Evolutionary conservation across 345 rosid species (phyloP).

Genomic region (Firmiana major): DNA sequence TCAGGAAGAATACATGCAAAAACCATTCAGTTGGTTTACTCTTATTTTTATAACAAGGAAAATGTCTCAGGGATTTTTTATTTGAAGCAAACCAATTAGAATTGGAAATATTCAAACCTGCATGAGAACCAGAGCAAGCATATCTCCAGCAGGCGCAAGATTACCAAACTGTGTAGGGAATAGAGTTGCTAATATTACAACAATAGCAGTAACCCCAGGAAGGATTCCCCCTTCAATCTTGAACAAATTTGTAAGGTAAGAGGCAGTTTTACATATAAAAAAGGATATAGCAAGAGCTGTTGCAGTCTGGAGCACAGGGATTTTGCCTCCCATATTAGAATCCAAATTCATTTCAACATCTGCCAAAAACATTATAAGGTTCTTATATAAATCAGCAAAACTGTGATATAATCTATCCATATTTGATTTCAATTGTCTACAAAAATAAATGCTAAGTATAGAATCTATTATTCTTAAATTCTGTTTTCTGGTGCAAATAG

Average conservation of each 20-base stretch:
- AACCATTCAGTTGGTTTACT: background rate
- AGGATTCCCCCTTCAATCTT: constrained; percentile 70
- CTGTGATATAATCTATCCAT: background rate
- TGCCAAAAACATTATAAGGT: constrained; percentile 24
- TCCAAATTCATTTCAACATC: constrained; percentile 34
- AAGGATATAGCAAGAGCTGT: constrained; percentile 58
- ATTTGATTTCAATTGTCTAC: background rate
- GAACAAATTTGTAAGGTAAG: constrained; percentile 32
- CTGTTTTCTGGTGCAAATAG: background rate
- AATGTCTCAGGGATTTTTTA: background rate
- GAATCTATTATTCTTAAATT: background rate
- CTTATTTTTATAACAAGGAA: background rate
- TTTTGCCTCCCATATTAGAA: constrained; percentile 32
- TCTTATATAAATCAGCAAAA: background rate
- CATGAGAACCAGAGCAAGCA: constrained; percentile 66
- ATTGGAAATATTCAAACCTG: constrained; percentile 46
- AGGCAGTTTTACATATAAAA: constrained; percentile 60
- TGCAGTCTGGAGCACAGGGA: constrained; percentile 49
- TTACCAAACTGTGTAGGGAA: constrained; percentile 54
- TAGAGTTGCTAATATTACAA: constrained; percentile 56
- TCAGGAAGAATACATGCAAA: background rate
- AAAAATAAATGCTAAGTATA: background rate
- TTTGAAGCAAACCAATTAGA: background rate
- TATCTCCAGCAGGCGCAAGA: constrained; percentile 67
- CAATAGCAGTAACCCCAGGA: constrained; percentile 62